Percentiles rank a stretch among this genome's conserved stretches.
Evolutionary conservation across 73 alveolate genomes (phyloP).

Genomic region (Urostyla sp.): DNA sequence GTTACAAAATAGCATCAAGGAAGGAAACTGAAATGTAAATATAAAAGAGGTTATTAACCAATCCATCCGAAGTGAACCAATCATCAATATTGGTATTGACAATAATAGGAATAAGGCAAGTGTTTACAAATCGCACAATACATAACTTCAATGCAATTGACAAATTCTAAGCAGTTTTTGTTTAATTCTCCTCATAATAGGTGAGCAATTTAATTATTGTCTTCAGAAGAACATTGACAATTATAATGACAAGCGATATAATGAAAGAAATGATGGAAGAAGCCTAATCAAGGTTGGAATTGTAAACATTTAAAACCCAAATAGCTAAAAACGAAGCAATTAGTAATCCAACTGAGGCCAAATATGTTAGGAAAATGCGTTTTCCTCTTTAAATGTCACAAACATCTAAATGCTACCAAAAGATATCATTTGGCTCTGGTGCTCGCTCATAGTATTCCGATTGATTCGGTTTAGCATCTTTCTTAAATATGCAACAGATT

Average conservation of each 20-base stretch:
- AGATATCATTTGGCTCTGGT: conserved; percentile 88
- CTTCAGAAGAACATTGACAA: conserved; percentile 62
- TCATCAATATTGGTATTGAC: conserved; percentile 26
- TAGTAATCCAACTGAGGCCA: conserved; percentile 47
- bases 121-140: conserved; percentile 71
- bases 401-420: conserved; percentile 81
- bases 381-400: conserved; percentile 19
- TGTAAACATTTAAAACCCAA: conserved; percentile 51
- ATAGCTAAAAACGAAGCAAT: conserved; percentile 64
- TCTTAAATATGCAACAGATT: no score
- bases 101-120: conserved; percentile 75
- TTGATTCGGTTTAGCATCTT: no score
- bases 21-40: conserved; percentile 42
- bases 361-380: conserved; percentile 51
- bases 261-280: no score
- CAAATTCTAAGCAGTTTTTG: conserved; percentile 75
- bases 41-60: conserved; percentile 50
- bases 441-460: no score
- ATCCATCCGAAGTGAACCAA: conserved; percentile 68
- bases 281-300: no score
- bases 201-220: conserved; percentile 59
- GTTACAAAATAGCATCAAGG: conserved; percentile 59
- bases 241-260: no score
- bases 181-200: conserved; percentile 64
- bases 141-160: conserved; percentile 76